These are phyloP conservation scores for Solanum habrochaites DNA, from an alignment of 257 asterid genomes.

Conservation along the genomic window DNA sequence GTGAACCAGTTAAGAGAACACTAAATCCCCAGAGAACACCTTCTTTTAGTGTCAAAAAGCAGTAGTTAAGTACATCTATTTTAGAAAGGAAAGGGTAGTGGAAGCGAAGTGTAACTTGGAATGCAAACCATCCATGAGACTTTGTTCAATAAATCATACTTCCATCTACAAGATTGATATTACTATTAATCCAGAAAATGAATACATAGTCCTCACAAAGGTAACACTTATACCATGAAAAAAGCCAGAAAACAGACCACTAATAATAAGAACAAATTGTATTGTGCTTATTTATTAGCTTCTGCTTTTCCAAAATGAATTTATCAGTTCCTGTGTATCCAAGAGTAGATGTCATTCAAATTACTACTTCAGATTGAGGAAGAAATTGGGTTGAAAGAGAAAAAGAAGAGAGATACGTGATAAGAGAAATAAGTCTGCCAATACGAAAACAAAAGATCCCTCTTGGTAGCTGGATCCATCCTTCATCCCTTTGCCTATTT, in stretches of 20 bases:
- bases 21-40: not conserved
- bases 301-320: not conserved
- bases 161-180: not conserved
- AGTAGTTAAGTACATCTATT: not conserved
- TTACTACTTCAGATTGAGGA: not conserved
- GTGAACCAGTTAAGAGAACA: conserved; percentile 39
- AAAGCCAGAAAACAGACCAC: not conserved
- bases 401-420: not conserved
- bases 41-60: not conserved
- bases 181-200: not conserved
- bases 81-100: not conserved
- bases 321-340: not conserved
- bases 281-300: not conserved
- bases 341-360: not conserved
- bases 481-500: not conserved
- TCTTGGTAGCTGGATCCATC: not conserved
- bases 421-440: not conserved
- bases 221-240: not conserved
- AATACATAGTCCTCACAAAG: not conserved
- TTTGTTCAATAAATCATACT: not conserved
- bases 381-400: not conserved
- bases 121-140: not conserved
- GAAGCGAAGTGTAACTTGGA: not conserved
- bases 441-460: not conserved
- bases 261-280: not conserved